These are phyloP conservation scores for Tanacetum coccineum DNA, from an alignment of 129 eudicot genomes.

Conservation along the genomic window DNA sequence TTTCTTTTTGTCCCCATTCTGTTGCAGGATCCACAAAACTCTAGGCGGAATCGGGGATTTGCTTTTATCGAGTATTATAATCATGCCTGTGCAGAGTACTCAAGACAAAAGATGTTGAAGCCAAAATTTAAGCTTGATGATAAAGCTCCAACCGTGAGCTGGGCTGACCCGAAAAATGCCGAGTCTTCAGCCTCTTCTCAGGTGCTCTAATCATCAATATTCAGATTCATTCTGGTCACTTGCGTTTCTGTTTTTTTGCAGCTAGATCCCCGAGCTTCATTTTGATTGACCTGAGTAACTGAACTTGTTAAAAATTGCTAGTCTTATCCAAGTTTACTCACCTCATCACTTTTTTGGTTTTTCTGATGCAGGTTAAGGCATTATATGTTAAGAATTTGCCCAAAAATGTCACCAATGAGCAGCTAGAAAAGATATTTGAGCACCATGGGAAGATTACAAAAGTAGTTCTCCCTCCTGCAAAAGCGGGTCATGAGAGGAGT, in stretches of 20 bases:
- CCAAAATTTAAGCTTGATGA: constrained; percentile 84
- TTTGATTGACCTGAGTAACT: too few species aligned
- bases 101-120: constrained; percentile 80
- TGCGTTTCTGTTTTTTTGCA: too few species aligned
- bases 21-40: constrained; percentile 85
- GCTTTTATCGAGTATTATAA: constrained; percentile 91
- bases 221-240: too few species aligned
- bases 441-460: constrained; percentile 85
- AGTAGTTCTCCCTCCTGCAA: constrained; percentile 96
- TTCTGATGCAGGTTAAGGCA: constrained; percentile 71
- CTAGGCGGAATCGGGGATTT: constrained; percentile 92
- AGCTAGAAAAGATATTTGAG: constrained; percentile 66
- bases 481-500: constrained; percentile 81
- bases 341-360: constrained; percentile 2
- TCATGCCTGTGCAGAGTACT: constrained; percentile 95
- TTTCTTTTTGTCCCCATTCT: neutral
- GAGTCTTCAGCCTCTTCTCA: constrained; percentile 77
- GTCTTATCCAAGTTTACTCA: constrained; percentile 1
- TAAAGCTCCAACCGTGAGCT: constrained; percentile 91
- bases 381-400: constrained; percentile 96
- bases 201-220: constrained; percentile 31
- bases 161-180: constrained; percentile 96
- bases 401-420: constrained; percentile 71
- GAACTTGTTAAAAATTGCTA: too few species aligned
- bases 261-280: too few species aligned